Percentiles rank a stretch among this genome's conserved stretches.
These are phyloP conservation scores for Pharnaceum exiguum DNA, from an alignment of 148 eudicot species.

Conservation along the genomic window DNA sequence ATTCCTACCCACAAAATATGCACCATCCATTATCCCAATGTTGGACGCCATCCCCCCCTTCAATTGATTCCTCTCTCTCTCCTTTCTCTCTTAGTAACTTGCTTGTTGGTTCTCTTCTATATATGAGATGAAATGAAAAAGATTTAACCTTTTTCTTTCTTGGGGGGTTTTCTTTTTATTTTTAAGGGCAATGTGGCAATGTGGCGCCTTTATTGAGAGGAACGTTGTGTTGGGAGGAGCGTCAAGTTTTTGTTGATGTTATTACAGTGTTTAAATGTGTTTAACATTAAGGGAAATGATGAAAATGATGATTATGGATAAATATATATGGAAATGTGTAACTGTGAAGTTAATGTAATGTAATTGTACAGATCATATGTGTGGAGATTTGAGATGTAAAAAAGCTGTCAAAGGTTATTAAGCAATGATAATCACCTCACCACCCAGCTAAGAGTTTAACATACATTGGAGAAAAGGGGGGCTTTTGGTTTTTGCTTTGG, in stretches of 20 bases:
- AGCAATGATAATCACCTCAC: no score
- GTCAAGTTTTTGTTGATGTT: slow-evolving; percentile 12
- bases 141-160: no score
- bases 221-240: slow-evolving; percentile 2
- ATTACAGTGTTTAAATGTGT: neutral
- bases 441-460: no score
- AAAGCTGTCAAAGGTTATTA: no score
- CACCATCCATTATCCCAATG: slow-evolving; percentile 93
- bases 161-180: no score
- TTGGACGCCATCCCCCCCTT: slow-evolving; percentile 53
- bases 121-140: neutral
- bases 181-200: neutral
- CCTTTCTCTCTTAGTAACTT: neutral
- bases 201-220: neutral
- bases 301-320: no score
- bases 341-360: no score
- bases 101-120: neutral
- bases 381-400: no score
- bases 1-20: slow-evolving; percentile 89
- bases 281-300: slow-evolving; percentile 4
- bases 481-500: no score
- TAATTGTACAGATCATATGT: no score
- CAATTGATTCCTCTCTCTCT: neutral
- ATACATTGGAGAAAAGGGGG: no score
- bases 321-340: no score